Conservation (phyloP, 2,329 filamentous ascomycete species). For the Elsinoe necatrix region DNA sequence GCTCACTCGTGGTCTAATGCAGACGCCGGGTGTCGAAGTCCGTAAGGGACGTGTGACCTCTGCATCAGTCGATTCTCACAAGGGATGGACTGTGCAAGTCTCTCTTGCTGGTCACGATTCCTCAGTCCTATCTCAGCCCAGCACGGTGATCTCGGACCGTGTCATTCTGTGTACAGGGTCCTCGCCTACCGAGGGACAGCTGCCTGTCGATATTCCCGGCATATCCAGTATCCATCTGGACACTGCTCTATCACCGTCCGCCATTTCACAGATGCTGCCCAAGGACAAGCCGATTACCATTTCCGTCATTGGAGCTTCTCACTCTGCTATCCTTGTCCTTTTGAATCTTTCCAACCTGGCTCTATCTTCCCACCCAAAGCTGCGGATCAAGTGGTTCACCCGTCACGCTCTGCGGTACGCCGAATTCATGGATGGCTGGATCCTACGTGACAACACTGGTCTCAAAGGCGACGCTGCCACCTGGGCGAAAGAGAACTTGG, state of each 20-base stretch:
- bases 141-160: constrained; percentile 32
- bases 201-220: constrained; percentile 35
- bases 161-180: constrained; percentile 54
- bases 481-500: constrained; percentile 52
- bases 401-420: constrained; percentile 54
- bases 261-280: constrained; percentile 37
- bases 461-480: constrained; percentile 53
- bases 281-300: constrained; percentile 36
- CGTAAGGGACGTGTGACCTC: constrained; percentile 32
- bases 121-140: constrained; percentile 20
- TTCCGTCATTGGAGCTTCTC: constrained; percentile 53
- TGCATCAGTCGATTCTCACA: constrained; percentile 34
- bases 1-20: constrained; percentile 40
- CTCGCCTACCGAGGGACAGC: constrained; percentile 37
- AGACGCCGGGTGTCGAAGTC: constrained; percentile 34
- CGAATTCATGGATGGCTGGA: constrained; percentile 54
- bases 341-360: constrained; percentile 52
- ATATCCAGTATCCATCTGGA: constrained; percentile 47
- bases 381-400: constrained; percentile 55
- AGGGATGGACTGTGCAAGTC: constrained; percentile 33
- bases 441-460: constrained; percentile 56
- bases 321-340: constrained; percentile 55
- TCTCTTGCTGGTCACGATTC: constrained; percentile 23
- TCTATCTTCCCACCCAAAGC: constrained; percentile 41
- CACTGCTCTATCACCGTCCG: constrained; percentile 46